Base-by-base conservation (phyloP, 2,329 filamentous ascomycete genomes). In the Macroventuria anomochaeta region DNA sequence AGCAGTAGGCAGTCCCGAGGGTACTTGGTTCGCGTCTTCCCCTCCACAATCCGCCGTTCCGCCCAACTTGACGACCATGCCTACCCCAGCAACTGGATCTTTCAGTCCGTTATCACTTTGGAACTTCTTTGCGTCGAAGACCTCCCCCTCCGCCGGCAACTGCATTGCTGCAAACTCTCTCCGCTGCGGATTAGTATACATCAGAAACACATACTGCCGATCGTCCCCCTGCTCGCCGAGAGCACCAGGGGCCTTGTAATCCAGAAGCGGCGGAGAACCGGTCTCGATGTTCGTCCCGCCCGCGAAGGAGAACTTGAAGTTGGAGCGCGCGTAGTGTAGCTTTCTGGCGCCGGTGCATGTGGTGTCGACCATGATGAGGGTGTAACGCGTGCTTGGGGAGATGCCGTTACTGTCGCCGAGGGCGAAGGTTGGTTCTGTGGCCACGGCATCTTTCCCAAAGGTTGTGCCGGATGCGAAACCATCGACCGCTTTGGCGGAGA, bases 351-450 rank as follows among this genome's bases (percentile, higher is more conserved):
- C 53, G n/a, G 65, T 55, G 23, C 64, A 68, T 25, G 71, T 73
- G 17, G 69, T 71, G 55, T 75, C 71, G 8, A 74, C 39, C 59
- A 73, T 62, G 36, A 72, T 37, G 25, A 73, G 62, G 10, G 65
- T 72, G 53, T 70, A 73, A 12, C 62, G 52, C 0, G 58, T 62
- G n/a, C 20, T 46, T 5, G 69, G 58, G 2, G 57, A 53, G 39
- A 75, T 72, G 33, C 65, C 68, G 15, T 63, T 67, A 43, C 62
- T 67, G 52, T 74, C 72, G 21, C 72, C 71, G 2, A 73, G 61
- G 7, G 70, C 71, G 29, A 74, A 74, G 15, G 58, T 65, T 7
- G 71, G 71, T 33, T 65, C 64, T 40, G 57, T 52, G 40, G 60
- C 33, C n/a, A 71, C 68, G 3, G 59, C 70, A 32, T 66, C 55